Evolutionary conservation across 1,284 basidiomycete species (phyloP), one percentile per base, ranked within the genome.

Genomic region (Fistulinella cinereoalba): DNA sequence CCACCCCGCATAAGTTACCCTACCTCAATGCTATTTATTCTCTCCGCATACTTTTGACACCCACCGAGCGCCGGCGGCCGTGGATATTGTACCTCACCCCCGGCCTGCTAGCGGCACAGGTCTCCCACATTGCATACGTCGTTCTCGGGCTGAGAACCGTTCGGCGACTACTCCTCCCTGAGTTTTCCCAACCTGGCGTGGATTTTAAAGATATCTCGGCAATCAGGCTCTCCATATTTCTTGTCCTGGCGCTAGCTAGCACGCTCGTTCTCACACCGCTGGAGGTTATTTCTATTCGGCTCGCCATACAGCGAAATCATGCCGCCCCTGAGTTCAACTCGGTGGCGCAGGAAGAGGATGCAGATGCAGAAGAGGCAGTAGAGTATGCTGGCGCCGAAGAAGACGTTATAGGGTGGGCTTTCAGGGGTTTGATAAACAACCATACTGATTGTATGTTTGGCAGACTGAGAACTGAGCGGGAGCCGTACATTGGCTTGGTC

Each of bases 291-390:
- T 71, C 81, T 11, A 89, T 87, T 12, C 76, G 91, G 49, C 74
- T 94, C 13, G 84, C 87, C 13, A 84, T 94, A 39, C 92, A 94
- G 62, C 83, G 91, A 46, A 94, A 92, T 57, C 84, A 88, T 51
- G 81, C 82, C 7, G 80, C 80, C 6, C 70, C 81, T 6, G 84
- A 85, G 47, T 85, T 79, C 56, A 83, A 86, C 53, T 83, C 84
- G 0, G 80, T 86, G 18, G 70, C 79, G 13, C 83, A 88, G 58
- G 83, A 87, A 52, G 79, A 81, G 23, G 84, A 85, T 44, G 80
- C 79, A 3, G 85, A 88, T 55, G 72, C 71, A 4, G 84, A 87
- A 49, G 81, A 85, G 47, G 73, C 75, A 6, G 66, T 68, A 8
- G 83, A 87, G 51, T 93, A 85, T 60, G 78, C 83, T 24, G 89